Conservation (phyloP, 2,329 filamentous ascomycete genomes). For the Exutisphaerella laricina region DNA sequence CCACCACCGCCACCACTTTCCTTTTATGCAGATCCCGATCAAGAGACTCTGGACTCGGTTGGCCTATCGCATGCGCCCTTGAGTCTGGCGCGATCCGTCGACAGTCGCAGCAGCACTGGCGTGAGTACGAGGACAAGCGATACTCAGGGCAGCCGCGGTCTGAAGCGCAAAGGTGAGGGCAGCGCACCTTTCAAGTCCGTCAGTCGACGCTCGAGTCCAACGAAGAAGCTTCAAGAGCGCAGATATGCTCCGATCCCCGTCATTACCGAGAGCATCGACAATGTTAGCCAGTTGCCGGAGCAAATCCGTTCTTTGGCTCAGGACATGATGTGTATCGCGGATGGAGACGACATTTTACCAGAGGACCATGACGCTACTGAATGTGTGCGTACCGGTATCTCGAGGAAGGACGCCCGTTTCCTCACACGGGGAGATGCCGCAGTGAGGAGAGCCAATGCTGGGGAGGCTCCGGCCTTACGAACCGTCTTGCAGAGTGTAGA, state of each 20-base stretch:
- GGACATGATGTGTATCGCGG: neutral
- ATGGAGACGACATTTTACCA: neutral
- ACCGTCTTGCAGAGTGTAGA: neutral
- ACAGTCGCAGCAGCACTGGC: too few relatives aligned
- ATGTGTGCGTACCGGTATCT: neutral
- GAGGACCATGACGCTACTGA: neutral
- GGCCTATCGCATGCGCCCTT: too few relatives aligned
- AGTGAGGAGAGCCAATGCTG: neutral
- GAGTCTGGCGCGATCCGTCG: too few relatives aligned
- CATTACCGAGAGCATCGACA: neutral
- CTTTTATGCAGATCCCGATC: too few relatives aligned
- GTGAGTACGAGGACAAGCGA: too few relatives aligned
- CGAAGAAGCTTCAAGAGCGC: neutral
- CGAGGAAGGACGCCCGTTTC: neutral
- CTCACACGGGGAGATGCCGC: neutral
- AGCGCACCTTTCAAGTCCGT: neutral
- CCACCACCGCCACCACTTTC: too few relatives aligned
- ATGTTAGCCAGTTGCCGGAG: neutral
- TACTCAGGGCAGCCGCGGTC: too few relatives aligned
- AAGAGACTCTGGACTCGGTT: too few relatives aligned
- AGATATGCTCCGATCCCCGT: neutral
- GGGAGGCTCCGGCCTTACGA: neutral
- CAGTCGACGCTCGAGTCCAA: neutral
- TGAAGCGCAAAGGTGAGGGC: too few relatives aligned
- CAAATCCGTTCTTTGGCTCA: neutral